Percentiles rank a stretch among this genome's conserved stretches.
Conservation (phyloP, 2,329 filamentous ascomycete genomes). For the Cercospora sp. region DNA sequence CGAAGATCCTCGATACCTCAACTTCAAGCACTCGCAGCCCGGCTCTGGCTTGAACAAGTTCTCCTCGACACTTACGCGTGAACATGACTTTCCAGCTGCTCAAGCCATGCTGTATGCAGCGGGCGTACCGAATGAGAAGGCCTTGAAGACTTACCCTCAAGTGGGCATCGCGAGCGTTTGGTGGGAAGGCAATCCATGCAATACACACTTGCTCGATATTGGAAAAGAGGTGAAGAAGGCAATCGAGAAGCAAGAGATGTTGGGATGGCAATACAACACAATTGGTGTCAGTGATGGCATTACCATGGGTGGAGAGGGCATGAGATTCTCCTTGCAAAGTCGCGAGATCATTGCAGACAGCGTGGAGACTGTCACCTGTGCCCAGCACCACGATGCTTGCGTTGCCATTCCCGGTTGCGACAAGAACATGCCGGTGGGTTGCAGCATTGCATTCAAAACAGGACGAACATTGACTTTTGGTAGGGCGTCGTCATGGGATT, state of each 20-base stretch:
- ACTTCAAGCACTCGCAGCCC: constrained; percentile 58
- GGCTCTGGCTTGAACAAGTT: constrained; percentile 74
- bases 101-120: constrained; percentile 96
- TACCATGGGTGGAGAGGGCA: constrained; percentile 93
- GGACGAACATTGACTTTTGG: background rate
- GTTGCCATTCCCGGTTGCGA: constrained; percentile 92
- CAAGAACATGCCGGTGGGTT: constrained; percentile 93
- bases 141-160: constrained; percentile 88
- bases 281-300: constrained; percentile 85
- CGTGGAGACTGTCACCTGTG: constrained; percentile 89
- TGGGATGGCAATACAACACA: constrained; percentile 93
- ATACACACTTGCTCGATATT: constrained; percentile 74
- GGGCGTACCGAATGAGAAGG: constrained; percentile 76
- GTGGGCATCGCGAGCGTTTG: constrained; percentile 89
- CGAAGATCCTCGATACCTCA: constrained; percentile 55
- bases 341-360: constrained; percentile 92
- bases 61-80: constrained; percentile 77
- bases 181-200: constrained; percentile 97
- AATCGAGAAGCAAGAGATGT: constrained; percentile 78
- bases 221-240: constrained; percentile 84
- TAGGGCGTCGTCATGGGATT: constrained; percentile 65
- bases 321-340: constrained; percentile 89
- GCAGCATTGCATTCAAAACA: background rate
- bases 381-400: constrained; percentile 89
- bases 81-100: constrained; percentile 87